Evolutionary conservation across 2,329 filamentous ascomycete species (phyloP), one percentile per base, ranked within the genome.

Genomic region (Cephalotrichum gorgonifer): DNA sequence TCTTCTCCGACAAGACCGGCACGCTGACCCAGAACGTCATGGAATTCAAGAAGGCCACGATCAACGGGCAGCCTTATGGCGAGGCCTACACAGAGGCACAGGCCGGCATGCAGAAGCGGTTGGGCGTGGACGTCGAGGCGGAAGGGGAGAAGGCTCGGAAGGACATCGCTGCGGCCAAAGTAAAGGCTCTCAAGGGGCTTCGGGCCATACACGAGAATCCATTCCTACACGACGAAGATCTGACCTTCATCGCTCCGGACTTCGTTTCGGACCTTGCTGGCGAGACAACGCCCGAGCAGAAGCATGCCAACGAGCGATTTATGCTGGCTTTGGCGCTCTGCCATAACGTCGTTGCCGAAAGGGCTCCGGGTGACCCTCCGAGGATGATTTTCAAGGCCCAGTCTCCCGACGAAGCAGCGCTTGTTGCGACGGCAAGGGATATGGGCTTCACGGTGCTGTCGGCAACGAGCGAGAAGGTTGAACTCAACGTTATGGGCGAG

Each of bases 11-110:
- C 72, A 97, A 97, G 72, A 97, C 91, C 2, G 91, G 91, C 41
- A 97, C 91, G 4, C 72, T 97, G 59, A 97, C 91, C n/a, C 95
- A 90, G 69, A 97, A 97, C 62, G 83, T 88, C 76, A 97, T 98
- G 93, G 94, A 98, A 64, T 98, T 97, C 78, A 98, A 97, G 67
- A 98, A 98, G 67, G 89, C 86, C 49, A 95, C 90, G 1, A 84
- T 98, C 66, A 97, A 97, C 59, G 91, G 91, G n/a, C 79, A 93
- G 52, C 83, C 90, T 0, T 98, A 98, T 57, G 93, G 94, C 53
- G 93, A 98, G 68, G 93, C 93, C 1, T 98, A 96, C 60, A 98
- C 94, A 0, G 93, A 98, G 66, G 93, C 93, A 1, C 88, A 95
- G 65, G 87, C 91, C 47, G 93, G 93, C 50, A 93, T 98, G 87